phyloP scores from a whole-genome alignment of 2,329 filamentous ascomycete genomes.

The Fusarium phyllophilum region DNA sequence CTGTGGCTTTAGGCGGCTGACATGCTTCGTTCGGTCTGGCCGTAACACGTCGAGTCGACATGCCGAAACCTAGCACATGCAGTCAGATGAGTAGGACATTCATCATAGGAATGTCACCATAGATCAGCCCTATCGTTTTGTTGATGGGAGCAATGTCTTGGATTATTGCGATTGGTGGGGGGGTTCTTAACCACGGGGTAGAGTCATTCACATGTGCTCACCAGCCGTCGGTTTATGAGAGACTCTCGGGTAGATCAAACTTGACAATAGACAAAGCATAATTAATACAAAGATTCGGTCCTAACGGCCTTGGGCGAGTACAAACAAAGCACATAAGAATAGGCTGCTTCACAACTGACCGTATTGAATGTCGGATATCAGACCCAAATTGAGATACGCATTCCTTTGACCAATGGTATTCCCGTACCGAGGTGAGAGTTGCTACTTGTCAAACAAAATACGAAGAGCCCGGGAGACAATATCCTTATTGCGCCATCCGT shows the following conservation, averaged over 20 bases:
- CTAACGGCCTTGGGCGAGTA: background rate
- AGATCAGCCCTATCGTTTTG: conserved; percentile 8
- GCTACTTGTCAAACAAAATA: background rate
- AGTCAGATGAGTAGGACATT: conserved; percentile 35
- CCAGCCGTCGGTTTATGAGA: background rate
- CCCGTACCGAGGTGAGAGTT: background rate
- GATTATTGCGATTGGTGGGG: conserved; percentile 4
- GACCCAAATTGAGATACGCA: background rate
- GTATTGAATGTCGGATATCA: background rate
- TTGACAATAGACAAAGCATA: background rate
- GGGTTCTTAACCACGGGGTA: background rate
- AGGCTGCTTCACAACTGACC: background rate
- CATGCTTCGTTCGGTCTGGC: conserved; percentile 35
- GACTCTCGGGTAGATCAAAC: background rate
- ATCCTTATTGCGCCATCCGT: conserved; percentile 16
- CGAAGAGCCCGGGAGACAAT: background rate
- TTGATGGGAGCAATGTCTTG: conserved; percentile 1
- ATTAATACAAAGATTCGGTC: background rate
- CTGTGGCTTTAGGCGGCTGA: conserved; percentile 35
- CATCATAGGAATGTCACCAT: background rate
- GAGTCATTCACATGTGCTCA: conserved; percentile 2
- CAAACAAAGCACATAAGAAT: background rate
- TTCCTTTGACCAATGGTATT: background rate
- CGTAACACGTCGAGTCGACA: conserved; percentile 16
- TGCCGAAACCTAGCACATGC: conserved; percentile 13